Conservation (phyloP, 257 asterid genomes). For the Thymus quinquecostatus region DNA sequence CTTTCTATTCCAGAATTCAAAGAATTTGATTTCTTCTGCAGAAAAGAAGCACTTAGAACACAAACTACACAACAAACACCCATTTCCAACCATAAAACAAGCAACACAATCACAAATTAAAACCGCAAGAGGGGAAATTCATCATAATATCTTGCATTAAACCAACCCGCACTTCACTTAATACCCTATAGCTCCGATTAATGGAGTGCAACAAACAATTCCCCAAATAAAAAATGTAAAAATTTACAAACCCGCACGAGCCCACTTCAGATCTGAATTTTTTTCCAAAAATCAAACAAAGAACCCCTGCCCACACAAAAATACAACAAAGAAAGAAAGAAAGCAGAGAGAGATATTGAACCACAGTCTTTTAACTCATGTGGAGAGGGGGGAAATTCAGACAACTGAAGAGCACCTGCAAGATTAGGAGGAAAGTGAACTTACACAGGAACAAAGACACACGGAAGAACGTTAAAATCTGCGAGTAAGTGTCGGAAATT, state of each 20-base stretch:
- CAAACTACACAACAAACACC: conserved; percentile 27
- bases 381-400: neutral
- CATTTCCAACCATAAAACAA: conserved; percentile 8
- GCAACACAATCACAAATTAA: conserved; percentile 4
- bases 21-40: neutral
- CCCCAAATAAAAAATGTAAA: conserved; percentile 20
- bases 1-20: conserved; percentile 15
- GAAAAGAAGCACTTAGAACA: neutral
- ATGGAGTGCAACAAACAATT: conserved; percentile 18
- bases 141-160: conserved; percentile 10
- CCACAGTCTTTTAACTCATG: neutral
- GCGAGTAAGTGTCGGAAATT: conserved; percentile 21
- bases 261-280: conserved; percentile 44
- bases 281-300: neutral
- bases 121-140: neutral
- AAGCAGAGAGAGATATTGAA: neutral
- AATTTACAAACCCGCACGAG: conserved; percentile 27
- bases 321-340: neutral
- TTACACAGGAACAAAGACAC: conserved; percentile 32
- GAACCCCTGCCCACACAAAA: neutral
- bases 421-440: conserved; percentile 26
- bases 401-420: neutral
- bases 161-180: conserved; percentile 14
- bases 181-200: conserved; percentile 37
- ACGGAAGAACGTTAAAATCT: conserved; percentile 31